Evolutionary conservation across 2,329 filamentous ascomycete genomes (phyloP), one percentile per base, ranked within the genome.

Genomic region (Herpotrichia juniperi): DNA sequence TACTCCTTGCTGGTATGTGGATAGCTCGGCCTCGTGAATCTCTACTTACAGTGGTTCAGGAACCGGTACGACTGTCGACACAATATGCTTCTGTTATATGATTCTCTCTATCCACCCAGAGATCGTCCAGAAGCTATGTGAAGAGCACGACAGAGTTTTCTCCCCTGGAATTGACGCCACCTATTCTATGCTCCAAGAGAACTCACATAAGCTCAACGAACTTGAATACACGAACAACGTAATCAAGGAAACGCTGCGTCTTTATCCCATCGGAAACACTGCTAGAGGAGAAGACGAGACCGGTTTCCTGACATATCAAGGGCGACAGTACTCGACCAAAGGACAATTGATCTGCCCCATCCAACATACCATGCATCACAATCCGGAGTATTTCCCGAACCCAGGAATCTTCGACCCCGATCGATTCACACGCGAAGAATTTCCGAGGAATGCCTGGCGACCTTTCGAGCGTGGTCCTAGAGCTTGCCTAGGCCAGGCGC

Each of bases 401-500:
- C 49, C 43, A 54, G 56, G 26, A 50, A 46, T 50, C 5, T 72
- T 70, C 48, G 64, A 69, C 37, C 69, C 76, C 0, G 67, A 76
- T 28, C 68, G 69, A 1, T 76, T 68, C 25, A 46, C 72, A 19
- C 77, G 80, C 28, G 57, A 67, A 51, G 75, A 58, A 64, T 76
- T 59, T 63, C 72, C 17, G 42, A 76, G 78, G 44, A 76, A 78
- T 48, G 81, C 81, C 0, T 86, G 77, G 76, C 76, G 82, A 8
- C 75, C 80, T 0, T 87, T 87, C 63, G 81, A 82, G 57, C 74
- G 78, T 49, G 83, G 84, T 0, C 74, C 78, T 2, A 67, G 83
- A 11, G 81, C 79, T 46, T 87, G 83, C 59, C 77, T 85, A n/a
- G 83, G 82, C 1, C 81, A 84, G 63, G 79, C 81, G 56, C 71